Base-by-base conservation (phyloP, 1,284 basidiomycete genomes). In the Sporisorium iseilematis-ciliati region DNA sequence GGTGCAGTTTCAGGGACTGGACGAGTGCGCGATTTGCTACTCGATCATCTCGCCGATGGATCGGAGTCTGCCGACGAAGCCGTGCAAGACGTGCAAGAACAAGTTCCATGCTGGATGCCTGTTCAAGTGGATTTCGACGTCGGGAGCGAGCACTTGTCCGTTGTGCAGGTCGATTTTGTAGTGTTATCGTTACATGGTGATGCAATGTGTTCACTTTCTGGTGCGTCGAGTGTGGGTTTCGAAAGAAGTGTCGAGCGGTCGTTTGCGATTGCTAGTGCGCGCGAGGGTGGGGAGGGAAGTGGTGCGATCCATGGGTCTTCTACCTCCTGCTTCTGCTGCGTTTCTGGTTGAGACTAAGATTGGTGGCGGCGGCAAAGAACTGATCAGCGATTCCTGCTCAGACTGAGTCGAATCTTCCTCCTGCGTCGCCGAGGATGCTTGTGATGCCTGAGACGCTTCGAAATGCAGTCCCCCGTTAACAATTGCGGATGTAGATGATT, bases 11-110 rank as follows among this genome's bases (percentile, higher is more conserved):
- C 78, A 79, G 33, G 83, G 83, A 1, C 62, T 81, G 42, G 83
- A 85, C 43, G 82, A 83, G 52, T 84, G 83, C 45, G 82, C 82
- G 29, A 83, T 85, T 59, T 86, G 84, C 75, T 86, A 85, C 86
- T 96, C 94, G 12, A 94, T 98, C 82, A 96, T 99, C 82, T 93
- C 92, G 71, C 91, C 95, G 29, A 92, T 91, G 84, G 97, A 99
- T 82, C 90, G 92, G 7, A 92, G 90, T 62, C 87, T 99, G 38
- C 96, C 97, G 0, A 91, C 90, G 74, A 97, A 96, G 83, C 92
- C 93, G 0, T 99, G 97, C 87, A 91, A 91, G 85, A 98, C 86
- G 35, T 97, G 95, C 87, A 94, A 93, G 86, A 97, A 98, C 86
- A 89, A 91, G 51, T 99, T 98, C 90, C 97, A 99, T 85, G 72